Evolutionary conservation across 768 basidiomycete species (phyloP).

Genomic region (Mycena rosella): DNA sequence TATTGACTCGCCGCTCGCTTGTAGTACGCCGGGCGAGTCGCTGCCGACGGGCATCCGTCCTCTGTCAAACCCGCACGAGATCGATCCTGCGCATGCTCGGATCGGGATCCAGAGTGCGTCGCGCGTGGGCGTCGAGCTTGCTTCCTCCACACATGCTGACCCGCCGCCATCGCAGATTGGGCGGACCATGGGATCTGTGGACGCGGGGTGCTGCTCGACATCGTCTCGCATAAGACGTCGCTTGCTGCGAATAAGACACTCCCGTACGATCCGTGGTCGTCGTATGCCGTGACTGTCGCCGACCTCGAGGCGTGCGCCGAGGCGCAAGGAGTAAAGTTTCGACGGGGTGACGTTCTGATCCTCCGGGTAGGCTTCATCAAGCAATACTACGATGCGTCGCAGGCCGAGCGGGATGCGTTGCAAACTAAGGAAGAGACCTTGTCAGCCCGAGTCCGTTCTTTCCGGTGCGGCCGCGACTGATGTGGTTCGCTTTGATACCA

Average conservation of each 20-base stretch:
- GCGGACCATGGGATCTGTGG: conserved; percentile 78
- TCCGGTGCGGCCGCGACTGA: not conserved
- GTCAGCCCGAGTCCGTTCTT: conserved; percentile 53
- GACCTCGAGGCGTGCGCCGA: conserved; percentile 72
- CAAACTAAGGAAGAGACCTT: conserved; percentile 60
- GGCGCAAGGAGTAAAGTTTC: conserved; percentile 68
- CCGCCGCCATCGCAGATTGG: conserved; percentile 62
- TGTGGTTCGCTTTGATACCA: conserved; percentile 20
- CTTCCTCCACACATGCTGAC: conserved; percentile 11
- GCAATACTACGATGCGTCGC: conserved; percentile 60
- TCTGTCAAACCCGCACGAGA: conserved; percentile 61
- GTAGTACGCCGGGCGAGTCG: conserved; percentile 57
- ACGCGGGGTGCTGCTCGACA: conserved; percentile 75
- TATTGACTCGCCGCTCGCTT: conserved; percentile 1
- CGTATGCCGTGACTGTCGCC: conserved; percentile 62
- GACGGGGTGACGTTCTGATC: conserved; percentile 71
- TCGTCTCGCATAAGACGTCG: conserved; percentile 66
- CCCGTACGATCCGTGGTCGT: conserved; percentile 76
- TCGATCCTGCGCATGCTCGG: conserved; percentile 61
- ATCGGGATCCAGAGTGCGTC: conserved; percentile 79
- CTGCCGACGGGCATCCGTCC: conserved; percentile 60
- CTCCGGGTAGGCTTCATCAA: conserved; percentile 73
- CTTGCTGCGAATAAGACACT: conserved; percentile 46
- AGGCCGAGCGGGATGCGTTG: conserved; percentile 60
- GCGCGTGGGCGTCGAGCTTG: not conserved